Evolutionary conservation across 805 yeast species (phyloP), one percentile per base, ranked within the genome.

Genomic region (Yarrowia sp.): DNA sequence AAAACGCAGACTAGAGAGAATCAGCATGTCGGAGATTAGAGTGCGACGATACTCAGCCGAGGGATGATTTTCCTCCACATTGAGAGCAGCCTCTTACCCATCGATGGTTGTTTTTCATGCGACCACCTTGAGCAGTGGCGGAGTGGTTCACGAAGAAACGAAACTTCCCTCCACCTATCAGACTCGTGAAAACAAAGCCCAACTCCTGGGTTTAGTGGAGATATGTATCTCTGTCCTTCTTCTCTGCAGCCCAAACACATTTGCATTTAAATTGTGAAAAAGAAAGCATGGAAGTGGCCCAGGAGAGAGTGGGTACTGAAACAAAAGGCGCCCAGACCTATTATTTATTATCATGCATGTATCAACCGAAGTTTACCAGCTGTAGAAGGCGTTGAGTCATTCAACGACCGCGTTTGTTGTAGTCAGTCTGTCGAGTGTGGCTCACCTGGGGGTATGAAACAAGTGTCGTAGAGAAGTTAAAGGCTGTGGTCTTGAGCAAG

Each of bases 161-260:
- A 24, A 4, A n/a, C 32, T 16, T 33, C 17, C 38, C 17, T 26
- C 8, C 8, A 26, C 30, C 8, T 26, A 8, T 26, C n/a, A 26
- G 30, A 12, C 38, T 12, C 8, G 38, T 11, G 17, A 19, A 14
- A n/a, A 22, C 48, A 43, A 24, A 24, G 48, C 19, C 22, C 21
- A 22, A 10, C 26, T 40, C 11, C 16, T 24, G 26, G 26, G 24
- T 17, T n/a, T 43, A 43, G 54, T 48, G 54, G 38, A 48, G 54
- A 32, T 12, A 19, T 19, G 19, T 32, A 38, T 19, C 54, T 38
- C 16, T 26, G 8, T 10, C 2, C 24, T 46, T 24, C 33, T 48
- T 48, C 54, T 48, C 54, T 48, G 38, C 54, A 48, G 54, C 38
- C 21, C 54, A 48, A 48, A 48, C 54, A 48, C 54, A 48, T 28